Evolutionary conservation across 2,329 filamentous ascomycete genomes (phyloP), one percentile per base, ranked within the genome.

Genomic region (Aspergillus aculeatus): DNA sequence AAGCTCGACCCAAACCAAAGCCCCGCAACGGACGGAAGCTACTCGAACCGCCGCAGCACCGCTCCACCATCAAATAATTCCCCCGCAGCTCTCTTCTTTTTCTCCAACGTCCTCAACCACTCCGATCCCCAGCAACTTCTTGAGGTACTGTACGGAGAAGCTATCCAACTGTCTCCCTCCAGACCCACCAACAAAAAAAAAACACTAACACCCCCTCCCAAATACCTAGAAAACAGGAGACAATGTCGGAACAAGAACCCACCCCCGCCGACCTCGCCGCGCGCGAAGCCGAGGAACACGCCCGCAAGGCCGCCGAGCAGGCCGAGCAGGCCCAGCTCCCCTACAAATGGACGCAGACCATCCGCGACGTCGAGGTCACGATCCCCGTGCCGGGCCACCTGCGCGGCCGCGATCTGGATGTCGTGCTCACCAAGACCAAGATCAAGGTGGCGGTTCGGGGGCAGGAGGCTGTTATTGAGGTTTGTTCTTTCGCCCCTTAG

Each of bases 291-390:
- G 77, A 81, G 65, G 84, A 88, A 69, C 81, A 80, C 64, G 84
- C 84, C 68, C 81, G 81, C 66, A 83, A 83, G 70, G 88, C 86
- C 63, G 88, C 89, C 74, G 92, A 99, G 80, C 82, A 85, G 58
- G 89, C 88, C 69, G 95, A 99, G 80, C 95, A 99, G 81, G 89
- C 88, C 47, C 86, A 89, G 24, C 87, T 99, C 47, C 95, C 95
- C 0, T 99, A 99, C 87, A 95, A 96, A 80, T 99, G 95, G 95
- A 90, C 85, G 11, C 95, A 99, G 80, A 93, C 90, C 24, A 96
- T 99, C 74, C 84, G 83, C 68, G 95, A 98, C 73, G 80, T 97
- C 62, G 91, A 96, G 73, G 80, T 98, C 70, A 89, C 84, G 54
- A 84, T 96, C 60, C 81, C 84, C 29, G 86, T 99, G 0, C 89